Percentiles rank a stretch among this genome's conserved stretches.
Conservation (phyloP, 495 filamentous ascomycete species). For the Xylaria scruposa region DNA sequence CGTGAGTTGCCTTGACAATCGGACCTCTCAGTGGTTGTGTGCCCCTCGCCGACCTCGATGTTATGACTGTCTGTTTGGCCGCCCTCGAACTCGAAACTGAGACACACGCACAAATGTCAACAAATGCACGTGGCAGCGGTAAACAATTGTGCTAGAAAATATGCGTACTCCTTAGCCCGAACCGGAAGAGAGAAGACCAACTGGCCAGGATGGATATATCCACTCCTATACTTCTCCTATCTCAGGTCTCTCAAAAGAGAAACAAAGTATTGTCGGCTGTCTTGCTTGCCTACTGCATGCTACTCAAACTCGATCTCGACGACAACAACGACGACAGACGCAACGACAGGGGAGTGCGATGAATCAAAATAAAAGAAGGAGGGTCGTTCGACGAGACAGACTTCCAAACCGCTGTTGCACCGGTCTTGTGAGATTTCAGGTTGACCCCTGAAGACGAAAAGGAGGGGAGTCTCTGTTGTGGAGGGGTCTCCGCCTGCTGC, state of each 20-base stretch:
- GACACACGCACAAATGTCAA: constrained; percentile 7
- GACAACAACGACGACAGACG: neutral
- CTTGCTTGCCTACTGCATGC: constrained; percentile 18
- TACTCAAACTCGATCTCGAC: constrained; percentile 5
- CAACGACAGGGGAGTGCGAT: constrained; percentile 7
- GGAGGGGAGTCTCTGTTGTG: constrained; percentile 4
- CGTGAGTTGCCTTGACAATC: neutral
- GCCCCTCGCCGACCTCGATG: neutral
- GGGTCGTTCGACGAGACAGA: neutral
- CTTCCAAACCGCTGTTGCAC: neutral
- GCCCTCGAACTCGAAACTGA: constrained; percentile 7
- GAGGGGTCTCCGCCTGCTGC: constrained; percentile 23
- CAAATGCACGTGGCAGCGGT: constrained; percentile 9
- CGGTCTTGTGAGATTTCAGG: constrained; percentile 21
- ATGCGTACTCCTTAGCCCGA: neutral
- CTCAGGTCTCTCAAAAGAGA: neutral
- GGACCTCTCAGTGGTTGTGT: neutral
- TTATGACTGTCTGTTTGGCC: neutral
- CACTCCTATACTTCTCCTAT: neutral
- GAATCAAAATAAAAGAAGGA: constrained; percentile 6
- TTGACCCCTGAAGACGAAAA: constrained; percentile 23
- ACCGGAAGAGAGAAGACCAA: neutral
- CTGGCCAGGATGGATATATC: neutral
- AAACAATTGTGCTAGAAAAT: neutral
- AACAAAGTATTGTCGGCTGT: neutral